Percentiles rank a stretch among this genome's conserved stretches.
Evolutionary conservation across 192 early-diverging fungal species (phyloP).

Genomic region (Oehlia diaphana): DNA sequence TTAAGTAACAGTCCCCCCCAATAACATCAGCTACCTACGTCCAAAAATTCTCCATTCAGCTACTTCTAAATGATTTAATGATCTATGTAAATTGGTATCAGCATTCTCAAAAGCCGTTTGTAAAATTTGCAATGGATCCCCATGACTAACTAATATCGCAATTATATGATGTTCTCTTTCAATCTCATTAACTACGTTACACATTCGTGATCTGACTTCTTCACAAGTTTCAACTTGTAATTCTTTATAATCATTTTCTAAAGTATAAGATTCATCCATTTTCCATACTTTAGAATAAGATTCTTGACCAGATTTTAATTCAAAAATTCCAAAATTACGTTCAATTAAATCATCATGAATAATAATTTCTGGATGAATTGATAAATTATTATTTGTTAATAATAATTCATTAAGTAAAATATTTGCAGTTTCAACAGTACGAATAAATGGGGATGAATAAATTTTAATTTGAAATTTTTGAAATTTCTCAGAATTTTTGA

Average conservation of each 20-base stretch:
- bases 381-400: neutral
- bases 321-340: constrained; percentile 48
- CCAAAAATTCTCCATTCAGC: constrained; percentile 43
- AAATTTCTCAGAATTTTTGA: too few relatives aligned
- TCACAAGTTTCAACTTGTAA: neutral
- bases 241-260: neutral
- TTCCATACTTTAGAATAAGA: constrained; percentile 6
- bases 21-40: too few relatives aligned
- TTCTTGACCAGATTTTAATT: constrained; percentile 34
- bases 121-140: constrained; percentile 54
- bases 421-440: constrained; percentile 48
- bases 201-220: neutral
- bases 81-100: constrained; percentile 47
- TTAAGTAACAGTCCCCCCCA: too few relatives aligned
- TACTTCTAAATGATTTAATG: constrained; percentile 46
- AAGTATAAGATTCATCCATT: neutral
- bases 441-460: constrained; percentile 47
- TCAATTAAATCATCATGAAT: constrained; percentile 37
- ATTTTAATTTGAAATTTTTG: constrained; percentile 32
- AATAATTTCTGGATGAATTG: neutral
- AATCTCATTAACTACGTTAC: neutral
- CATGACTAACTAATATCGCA: constrained; percentile 51
- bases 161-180: neutral
- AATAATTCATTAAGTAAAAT: constrained; percentile 36
- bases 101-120: constrained; percentile 44